Percentiles rank a stretch among this genome's conserved stretches.
Evolutionary conservation across 2,329 filamentous ascomycete genomes (phyloP).

Genomic region (Dendrostoma leiphaemia): DNA sequence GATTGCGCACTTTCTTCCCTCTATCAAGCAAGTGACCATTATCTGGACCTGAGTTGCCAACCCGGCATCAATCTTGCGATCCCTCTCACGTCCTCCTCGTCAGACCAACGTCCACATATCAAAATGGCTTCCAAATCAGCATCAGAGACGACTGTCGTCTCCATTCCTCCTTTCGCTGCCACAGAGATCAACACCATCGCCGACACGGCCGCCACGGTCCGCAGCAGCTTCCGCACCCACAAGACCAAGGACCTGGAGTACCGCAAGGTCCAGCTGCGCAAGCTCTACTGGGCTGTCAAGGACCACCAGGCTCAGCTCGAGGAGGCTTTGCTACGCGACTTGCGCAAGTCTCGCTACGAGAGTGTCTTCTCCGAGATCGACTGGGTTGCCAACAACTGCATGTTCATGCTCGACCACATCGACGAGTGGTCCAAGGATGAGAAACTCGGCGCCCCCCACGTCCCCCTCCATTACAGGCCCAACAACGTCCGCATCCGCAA

Average conservation of each 20-base stretch:
- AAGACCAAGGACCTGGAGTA: slow-evolving; percentile 82
- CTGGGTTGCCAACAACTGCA: slow-evolving; percentile 77
- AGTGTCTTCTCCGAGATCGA: slow-evolving; percentile 70
- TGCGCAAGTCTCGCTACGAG: slow-evolving; percentile 78
- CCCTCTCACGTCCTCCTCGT: too few relatives aligned
- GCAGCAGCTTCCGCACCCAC: slow-evolving; percentile 71
- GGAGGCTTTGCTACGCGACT: slow-evolving; percentile 73
- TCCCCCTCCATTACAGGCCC: slow-evolving; percentile 64
- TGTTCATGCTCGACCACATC: slow-evolving; percentile 75
- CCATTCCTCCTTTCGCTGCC: slow-evolving; percentile 50
- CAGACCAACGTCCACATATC: too few relatives aligned
- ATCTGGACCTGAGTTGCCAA: too few relatives aligned
- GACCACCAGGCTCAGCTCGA: slow-evolving; percentile 73
- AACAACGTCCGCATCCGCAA: slow-evolving; percentile 77
- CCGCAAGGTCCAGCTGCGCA: slow-evolving; percentile 81
- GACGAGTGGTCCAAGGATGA: slow-evolving; percentile 84
- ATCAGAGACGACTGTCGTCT: slow-evolving; percentile 27
- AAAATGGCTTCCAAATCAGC: slow-evolving; percentile 21
- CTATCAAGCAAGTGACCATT: too few relatives aligned
- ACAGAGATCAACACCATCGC: slow-evolving; percentile 69
- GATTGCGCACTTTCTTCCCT: too few relatives aligned
- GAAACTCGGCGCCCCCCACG: slow-evolving; percentile 56
- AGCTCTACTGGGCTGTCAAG: slow-evolving; percentile 89
- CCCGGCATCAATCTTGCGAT: too few relatives aligned
- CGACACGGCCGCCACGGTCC: slow-evolving; percentile 56